Evolutionary conservation across 1,284 basidiomycete genomes (phyloP).

Genomic region (Schizophyllum amplum): DNA sequence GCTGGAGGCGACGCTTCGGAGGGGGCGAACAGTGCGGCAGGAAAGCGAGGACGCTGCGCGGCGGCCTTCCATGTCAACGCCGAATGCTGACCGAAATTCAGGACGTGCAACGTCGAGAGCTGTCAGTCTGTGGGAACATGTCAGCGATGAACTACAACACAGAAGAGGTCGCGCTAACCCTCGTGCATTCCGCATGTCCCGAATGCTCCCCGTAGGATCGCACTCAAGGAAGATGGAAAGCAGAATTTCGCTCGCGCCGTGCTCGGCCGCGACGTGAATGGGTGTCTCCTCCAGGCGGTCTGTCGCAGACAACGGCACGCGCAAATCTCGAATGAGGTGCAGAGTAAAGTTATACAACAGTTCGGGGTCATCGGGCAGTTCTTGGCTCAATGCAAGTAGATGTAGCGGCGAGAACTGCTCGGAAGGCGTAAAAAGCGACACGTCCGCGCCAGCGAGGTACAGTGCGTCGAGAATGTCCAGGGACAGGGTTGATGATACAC

Average conservation of each 20-base stretch:
- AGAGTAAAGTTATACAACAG: conserved; percentile 48
- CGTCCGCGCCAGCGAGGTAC: conserved; percentile 65
- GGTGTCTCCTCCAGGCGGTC: conserved; percentile 88
- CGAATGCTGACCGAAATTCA: conserved; percentile 53
- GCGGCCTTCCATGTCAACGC: conserved; percentile 32
- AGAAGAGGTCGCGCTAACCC: conserved; percentile 36
- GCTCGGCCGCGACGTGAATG: conserved; percentile 89
- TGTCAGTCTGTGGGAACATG: conserved; percentile 40
- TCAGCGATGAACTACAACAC: conserved; percentile 7
- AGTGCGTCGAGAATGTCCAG: conserved; percentile 55
- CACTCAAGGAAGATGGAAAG: conserved; percentile 55
- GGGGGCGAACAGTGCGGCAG: conserved; percentile 45
- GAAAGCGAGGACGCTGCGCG: conserved; percentile 49
- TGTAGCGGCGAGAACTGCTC: conserved; percentile 65
- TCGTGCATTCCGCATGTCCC: conserved; percentile 55
- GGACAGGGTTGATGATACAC: conserved; percentile 50
- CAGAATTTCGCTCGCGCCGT: conserved; percentile 65
- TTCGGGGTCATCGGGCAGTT: conserved; percentile 26
- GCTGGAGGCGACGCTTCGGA: conserved; percentile 34
- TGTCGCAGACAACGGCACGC: conserved; percentile 52
- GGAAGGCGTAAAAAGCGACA: conserved; percentile 55
- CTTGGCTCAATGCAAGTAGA: conserved; percentile 47
- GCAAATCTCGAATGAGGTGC: conserved; percentile 60
- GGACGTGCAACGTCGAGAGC: conserved; percentile 57
- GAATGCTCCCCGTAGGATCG: conserved; percentile 44